phyloP scores from a whole-genome alignment of 2,329 filamentous ascomycete species.

The Calonectria hawksworthii region DNA sequence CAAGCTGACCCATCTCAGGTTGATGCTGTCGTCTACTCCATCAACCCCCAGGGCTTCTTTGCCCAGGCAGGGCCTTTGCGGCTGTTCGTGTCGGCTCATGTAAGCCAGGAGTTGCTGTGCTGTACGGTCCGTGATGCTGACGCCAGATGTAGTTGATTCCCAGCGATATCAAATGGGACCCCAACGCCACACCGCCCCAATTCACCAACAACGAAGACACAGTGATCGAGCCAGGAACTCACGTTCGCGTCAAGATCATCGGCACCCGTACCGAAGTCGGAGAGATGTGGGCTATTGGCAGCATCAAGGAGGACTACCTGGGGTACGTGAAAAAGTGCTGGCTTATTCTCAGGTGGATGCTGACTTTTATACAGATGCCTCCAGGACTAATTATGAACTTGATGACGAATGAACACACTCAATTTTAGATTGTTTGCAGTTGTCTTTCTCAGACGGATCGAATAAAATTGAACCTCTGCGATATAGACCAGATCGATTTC shows the following conservation, averaged over 20 bases:
- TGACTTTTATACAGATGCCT: conserved; percentile 43
- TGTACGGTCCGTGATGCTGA: conserved; percentile 25
- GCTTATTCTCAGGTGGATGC: neutral
- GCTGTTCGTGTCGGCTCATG: conserved; percentile 86
- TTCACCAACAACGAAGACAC: conserved; percentile 97
- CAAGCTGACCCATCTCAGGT: conserved; percentile 71
- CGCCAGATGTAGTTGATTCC: conserved; percentile 80
- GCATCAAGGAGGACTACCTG: conserved; percentile 88
- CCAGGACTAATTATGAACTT: conserved; percentile 42
- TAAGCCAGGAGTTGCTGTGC: conserved; percentile 60
- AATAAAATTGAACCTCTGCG: conserved; percentile 15
- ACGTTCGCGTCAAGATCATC: conserved; percentile 94
- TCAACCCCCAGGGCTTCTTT: conserved; percentile 94
- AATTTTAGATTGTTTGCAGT: conserved; percentile 29
- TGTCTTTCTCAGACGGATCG: conserved; percentile 16
- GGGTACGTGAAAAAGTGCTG: conserved; percentile 62
- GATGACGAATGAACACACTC: conserved; percentile 32
- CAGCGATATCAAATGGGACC: conserved; percentile 91
- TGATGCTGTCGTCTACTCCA: conserved; percentile 92
- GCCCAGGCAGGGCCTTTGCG: conserved; percentile 83
- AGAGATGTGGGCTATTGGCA: conserved; percentile 96
- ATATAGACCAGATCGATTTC: conserved; percentile 14
- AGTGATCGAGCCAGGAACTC: conserved; percentile 92
- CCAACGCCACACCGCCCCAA: conserved; percentile 95
- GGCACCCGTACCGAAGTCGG: conserved; percentile 94